Evolutionary conservation across 345 rosid genomes (phyloP), one percentile per base, ranked within the genome.

Genomic region (Euclidium syriacum): DNA sequence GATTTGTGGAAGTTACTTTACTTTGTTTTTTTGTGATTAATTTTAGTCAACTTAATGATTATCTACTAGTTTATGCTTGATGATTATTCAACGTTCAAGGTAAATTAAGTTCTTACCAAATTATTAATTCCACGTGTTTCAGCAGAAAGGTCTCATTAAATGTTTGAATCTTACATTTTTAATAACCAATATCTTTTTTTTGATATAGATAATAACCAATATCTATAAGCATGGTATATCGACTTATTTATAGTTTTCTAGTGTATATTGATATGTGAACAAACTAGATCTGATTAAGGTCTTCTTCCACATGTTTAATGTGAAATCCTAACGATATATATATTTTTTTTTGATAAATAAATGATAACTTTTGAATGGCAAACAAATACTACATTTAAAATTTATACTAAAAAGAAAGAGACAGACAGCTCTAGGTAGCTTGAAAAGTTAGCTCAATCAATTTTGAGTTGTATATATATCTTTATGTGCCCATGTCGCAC

Each of bases 281-380:
- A 6, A n/a, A 25, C 53, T 24, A 42, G 40, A 34, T 32, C 16
- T 25, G 17, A 32, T 58, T 35, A 9, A 57, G 41, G 56, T 53
- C 68, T 69, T 61, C 17, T 26, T 52, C 73, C 62, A 61, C 68
- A 61, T 69, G 56, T 52, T 44, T 52, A 52, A 69, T 53, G 73
- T 61, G 73, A 25, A 20, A 27, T 51, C 18, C 4, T 52, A 9
- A 15, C 30, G 33, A 69, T 6, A 35, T 27, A 29, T 29, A 29
- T 29, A 29, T 1, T 29, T 35, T 35, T 18, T 58, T 41, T 27
- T 1, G 25, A 49, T 27, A 24, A 12, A 42, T 52, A 10, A 15
- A 24, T 36, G n/a, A 33, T 1, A 50, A 6, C n/a, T n/a, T n/a
- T n/a, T n/a, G n/a, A n/a, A n/a, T n/a, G n/a, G n/a, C n/a, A n/a